Evolutionary conservation across 2,329 filamentous ascomycete species (phyloP).

Genomic region (Colletotrichum sp.): DNA sequence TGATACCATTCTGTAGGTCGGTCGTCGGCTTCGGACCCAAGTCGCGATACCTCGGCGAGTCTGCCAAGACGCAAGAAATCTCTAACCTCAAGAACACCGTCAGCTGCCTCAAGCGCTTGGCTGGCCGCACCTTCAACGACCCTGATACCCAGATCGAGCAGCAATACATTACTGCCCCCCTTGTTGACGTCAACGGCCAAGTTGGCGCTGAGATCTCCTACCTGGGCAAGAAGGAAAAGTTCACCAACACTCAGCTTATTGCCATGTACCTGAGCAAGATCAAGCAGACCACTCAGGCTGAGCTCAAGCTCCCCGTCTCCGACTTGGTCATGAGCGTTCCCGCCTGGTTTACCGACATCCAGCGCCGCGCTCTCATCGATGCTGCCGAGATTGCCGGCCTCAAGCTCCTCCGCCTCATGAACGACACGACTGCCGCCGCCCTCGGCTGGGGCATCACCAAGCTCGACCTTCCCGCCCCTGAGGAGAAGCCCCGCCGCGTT

Average conservation of each 20-base stretch:
- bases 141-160: conserved; percentile 94
- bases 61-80: conserved; percentile 98
- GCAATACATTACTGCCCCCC: conserved; percentile 82
- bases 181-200: conserved; percentile 91
- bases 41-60: conserved; percentile 90
- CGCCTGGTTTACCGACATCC: conserved; percentile 95
- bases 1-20: conserved; percentile 61
- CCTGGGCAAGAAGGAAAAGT: conserved; percentile 92
- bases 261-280: conserved; percentile 97
- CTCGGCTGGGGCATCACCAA: conserved; percentile 98
- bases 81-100: conserved; percentile 99
- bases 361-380: conserved; percentile 88
- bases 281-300: conserved; percentile 83
- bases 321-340: conserved; percentile 95
- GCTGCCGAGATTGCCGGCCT: conserved; percentile 92
- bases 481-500: conserved; percentile 92
- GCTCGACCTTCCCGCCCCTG: conserved; percentile 83
- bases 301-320: conserved; percentile 89
- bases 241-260: conserved; percentile 90
- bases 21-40: conserved; percentile 96
- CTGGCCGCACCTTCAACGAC: conserved; percentile 84
- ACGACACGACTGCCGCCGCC: conserved; percentile 95
- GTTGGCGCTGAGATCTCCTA: conserved; percentile 95
- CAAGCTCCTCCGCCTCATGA: conserved; percentile 92
- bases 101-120: conserved; percentile 88